Conservation (phyloP, 208 protist genomes). For the Acanthamoeba culbertsoni region DNA sequence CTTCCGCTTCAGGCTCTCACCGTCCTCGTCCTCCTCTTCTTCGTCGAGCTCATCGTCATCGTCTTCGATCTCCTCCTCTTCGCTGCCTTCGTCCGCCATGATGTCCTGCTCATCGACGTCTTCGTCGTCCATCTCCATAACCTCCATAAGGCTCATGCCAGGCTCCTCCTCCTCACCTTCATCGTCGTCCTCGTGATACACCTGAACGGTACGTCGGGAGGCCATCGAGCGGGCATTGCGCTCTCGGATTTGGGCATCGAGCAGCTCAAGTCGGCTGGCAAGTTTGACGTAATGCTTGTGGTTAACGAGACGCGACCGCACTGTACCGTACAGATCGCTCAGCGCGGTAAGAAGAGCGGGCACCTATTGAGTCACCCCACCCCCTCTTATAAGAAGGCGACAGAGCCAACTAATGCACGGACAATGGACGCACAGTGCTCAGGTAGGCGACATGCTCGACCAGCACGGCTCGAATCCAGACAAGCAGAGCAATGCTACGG, state of each 20-base stretch:
- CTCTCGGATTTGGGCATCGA: background rate
- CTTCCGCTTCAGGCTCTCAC: background rate
- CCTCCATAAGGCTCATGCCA: background rate
- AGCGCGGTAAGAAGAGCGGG: background rate
- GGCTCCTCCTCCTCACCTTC: background rate
- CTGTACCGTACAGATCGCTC: background rate
- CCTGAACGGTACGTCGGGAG: background rate
- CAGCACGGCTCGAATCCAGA: conserved; percentile 12
- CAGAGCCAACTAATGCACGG: background rate
- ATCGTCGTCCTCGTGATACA: background rate
- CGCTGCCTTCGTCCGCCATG: background rate
- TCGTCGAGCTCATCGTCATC: background rate
- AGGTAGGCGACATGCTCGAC: conserved; percentile 23
- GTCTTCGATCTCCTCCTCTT: background rate
- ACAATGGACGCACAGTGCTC: background rate
- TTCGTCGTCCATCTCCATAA: background rate
- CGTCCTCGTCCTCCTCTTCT: background rate
- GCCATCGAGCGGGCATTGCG: background rate
- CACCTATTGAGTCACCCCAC: background rate
- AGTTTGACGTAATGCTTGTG: conserved; percentile 46
- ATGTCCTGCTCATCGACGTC: background rate
- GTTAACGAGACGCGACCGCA: background rate
- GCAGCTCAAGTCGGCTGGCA: background rate
- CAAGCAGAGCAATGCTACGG: background rate
- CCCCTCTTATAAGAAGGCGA: background rate